phyloP scores from a whole-genome alignment of 2,329 filamentous ascomycete genomes.

The Talaromyces sp. region DNA sequence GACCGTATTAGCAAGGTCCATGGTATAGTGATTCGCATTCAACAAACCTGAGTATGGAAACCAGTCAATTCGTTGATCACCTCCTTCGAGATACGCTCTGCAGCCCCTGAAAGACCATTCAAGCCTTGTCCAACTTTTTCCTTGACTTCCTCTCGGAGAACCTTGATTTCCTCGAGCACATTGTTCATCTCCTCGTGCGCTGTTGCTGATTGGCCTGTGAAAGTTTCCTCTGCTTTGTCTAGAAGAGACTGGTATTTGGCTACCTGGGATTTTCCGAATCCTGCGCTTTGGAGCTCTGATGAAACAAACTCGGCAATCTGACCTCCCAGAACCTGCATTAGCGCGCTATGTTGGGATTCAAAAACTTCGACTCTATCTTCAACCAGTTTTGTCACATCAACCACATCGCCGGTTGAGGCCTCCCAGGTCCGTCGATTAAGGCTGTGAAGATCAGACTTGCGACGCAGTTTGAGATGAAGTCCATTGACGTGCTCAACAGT shows the following conservation, averaged over 20 bases:
- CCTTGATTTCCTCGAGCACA: slow-evolving; percentile 88
- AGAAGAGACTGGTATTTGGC: slow-evolving; percentile 65
- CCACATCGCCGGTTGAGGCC: slow-evolving; percentile 68
- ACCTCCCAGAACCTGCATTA: slow-evolving; percentile 62
- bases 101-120: slow-evolving; percentile 73
- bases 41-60: slow-evolving; percentile 65
- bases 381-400: slow-evolving; percentile 69
- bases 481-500: slow-evolving; percentile 77
- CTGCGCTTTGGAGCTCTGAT: slow-evolving; percentile 67
- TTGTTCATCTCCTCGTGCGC: slow-evolving; percentile 82
- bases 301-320: slow-evolving; percentile 74
- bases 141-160: slow-evolving; percentile 84
- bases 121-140: slow-evolving; percentile 77
- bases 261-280: slow-evolving; percentile 64
- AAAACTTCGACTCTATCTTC: slow-evolving; percentile 71
- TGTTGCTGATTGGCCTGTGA: slow-evolving; percentile 45
- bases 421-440: slow-evolving; percentile 76
- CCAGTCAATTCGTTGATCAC: slow-evolving; percentile 77
- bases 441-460: slow-evolving; percentile 76
- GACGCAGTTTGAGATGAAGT: slow-evolving; percentile 77
- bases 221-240: slow-evolving; percentile 59
- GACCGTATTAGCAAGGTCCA: not conserved
- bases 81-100: slow-evolving; percentile 82
- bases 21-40: not conserved
- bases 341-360: slow-evolving; percentile 63